A percentile compares a stretch with the other conserved stretches of the same genome.
These are phyloP conservation scores for Neurospora sp. DNA, from an alignment of 2,329 filamentous ascomycete species.

Conservation along the genomic window DNA sequence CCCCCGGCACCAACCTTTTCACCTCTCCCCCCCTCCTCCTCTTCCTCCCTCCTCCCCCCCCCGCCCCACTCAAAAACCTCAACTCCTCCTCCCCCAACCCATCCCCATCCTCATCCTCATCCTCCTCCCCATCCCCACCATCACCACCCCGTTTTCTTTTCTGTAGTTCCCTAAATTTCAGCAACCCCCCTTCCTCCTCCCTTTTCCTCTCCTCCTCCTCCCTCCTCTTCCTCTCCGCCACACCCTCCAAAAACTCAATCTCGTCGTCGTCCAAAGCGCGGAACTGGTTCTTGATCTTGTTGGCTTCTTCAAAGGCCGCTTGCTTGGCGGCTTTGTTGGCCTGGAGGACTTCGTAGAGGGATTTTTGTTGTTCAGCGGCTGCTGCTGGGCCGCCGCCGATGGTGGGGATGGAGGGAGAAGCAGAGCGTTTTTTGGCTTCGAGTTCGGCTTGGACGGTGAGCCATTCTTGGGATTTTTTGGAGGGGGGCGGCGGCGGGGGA, in stretches of 20 bases:
- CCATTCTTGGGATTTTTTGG: slow-evolving; percentile 39
- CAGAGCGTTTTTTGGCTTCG: slow-evolving; percentile 36
- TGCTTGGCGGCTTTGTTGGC: slow-evolving; percentile 82
- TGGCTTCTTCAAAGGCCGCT: slow-evolving; percentile 69
- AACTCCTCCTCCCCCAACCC: slow-evolving; percentile 26
- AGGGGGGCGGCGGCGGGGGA: not conserved
- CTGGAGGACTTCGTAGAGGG: slow-evolving; percentile 65
- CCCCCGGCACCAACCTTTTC: slow-evolving; percentile 18
- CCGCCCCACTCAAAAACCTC: slow-evolving; percentile 21
- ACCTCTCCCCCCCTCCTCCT: slow-evolving; percentile 28
- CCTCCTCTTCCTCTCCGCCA: slow-evolving; percentile 36
- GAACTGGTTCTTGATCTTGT: slow-evolving; percentile 66
- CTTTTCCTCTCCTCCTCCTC: slow-evolving; percentile 45
- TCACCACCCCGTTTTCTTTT: slow-evolving; percentile 14
- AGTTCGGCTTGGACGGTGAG: slow-evolving; percentile 54
- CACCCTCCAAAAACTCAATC: slow-evolving; percentile 60
- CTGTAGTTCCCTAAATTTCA: slow-evolving; percentile 45
- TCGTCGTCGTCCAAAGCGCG: slow-evolving; percentile 70
- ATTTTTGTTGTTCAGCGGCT: slow-evolving; percentile 43
- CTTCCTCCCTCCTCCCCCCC: slow-evolving; percentile 22
- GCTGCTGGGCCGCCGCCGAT: slow-evolving; percentile 30
- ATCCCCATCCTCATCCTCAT: slow-evolving; percentile 14
- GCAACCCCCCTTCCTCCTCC: slow-evolving; percentile 49
- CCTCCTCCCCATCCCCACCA: slow-evolving; percentile 4
- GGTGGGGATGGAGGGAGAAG: slow-evolving; percentile 22